Evolutionary conservation across 2,329 filamentous ascomycete species (phyloP).

Genomic region (Aspergillus phoenicis): DNA sequence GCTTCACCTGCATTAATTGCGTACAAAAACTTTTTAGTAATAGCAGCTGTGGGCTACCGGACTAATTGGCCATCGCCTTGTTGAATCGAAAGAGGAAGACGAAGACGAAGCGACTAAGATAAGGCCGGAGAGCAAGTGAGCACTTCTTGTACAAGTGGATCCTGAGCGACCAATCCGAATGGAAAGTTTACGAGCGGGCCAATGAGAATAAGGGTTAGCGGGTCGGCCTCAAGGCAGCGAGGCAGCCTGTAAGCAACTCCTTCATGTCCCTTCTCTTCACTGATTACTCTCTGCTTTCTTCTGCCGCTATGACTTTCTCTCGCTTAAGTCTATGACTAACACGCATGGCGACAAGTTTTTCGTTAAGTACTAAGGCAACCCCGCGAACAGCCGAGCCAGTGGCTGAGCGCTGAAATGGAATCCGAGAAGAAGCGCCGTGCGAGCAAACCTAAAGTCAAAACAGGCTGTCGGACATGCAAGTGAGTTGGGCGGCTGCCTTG

Average conservation of each 20-base stretch:
- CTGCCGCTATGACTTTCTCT: neutral
- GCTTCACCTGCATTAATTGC: neutral
- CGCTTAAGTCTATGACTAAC: neutral
- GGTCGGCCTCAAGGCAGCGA: neutral
- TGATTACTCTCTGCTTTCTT: neutral
- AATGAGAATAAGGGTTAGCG: neutral
- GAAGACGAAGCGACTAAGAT: neutral
- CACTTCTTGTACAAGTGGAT: neutral
- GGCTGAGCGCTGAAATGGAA: neutral
- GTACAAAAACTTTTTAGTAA: neutral
- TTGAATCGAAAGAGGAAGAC: no score
- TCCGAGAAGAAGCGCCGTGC: neutral
- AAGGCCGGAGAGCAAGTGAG: neutral
- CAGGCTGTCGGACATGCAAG: constrained; percentile 16
- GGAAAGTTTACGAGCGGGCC: constrained; percentile 3
- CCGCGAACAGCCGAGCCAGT: neutral
- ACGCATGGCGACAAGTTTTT: neutral
- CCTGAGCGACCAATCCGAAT: neutral
- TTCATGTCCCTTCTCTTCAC: neutral
- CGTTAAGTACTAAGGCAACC: neutral
- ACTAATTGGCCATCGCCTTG: neutral
- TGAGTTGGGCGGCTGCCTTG: neutral
- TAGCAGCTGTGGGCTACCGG: neutral
- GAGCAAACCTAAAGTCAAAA: constrained; percentile 4
- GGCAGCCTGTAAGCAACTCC: neutral